phyloP scores from a whole-genome alignment of 371 early-diverging fungal genomes.

The Neoconidiobolus thromboides region DNA sequence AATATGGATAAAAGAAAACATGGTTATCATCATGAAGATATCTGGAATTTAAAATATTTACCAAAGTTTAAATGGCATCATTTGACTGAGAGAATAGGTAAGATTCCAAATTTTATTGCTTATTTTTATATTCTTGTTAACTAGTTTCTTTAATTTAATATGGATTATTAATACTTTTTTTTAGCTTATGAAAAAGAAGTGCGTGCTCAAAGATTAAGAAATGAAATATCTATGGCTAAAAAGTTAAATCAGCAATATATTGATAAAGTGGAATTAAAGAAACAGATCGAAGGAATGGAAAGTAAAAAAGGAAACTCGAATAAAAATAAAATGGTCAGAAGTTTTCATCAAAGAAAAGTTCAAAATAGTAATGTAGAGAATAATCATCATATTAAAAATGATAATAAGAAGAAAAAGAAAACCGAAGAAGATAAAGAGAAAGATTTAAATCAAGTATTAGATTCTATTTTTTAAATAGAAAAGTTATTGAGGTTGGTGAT shows the following conservation, averaged over 20 bases:
- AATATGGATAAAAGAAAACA: constrained; percentile 70
- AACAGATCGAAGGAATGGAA: constrained; percentile 36
- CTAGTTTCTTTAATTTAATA: background rate
- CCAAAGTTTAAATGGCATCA: constrained; percentile 93
- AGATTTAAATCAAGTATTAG: background rate
- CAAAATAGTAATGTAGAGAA: background rate
- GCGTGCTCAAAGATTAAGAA: constrained; percentile 56
- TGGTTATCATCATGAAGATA: constrained; percentile 64
- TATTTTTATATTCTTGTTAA: background rate
- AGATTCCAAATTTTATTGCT: constrained; percentile 6
- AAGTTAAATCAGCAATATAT: constrained; percentile 70
- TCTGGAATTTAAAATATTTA: constrained; percentile 92
- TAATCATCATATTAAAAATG: background rate
- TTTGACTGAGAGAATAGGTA: constrained; percentile 79
- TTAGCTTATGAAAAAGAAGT: constrained; percentile 63
- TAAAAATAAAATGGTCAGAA: background rate
- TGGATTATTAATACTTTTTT: background rate
- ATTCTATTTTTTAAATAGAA: too few species aligned
- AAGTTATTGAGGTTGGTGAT: too few species aligned
- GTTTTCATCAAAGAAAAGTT: background rate
- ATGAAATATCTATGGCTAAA: constrained; percentile 69
- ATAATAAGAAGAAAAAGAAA: background rate
- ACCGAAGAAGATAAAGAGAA: background rate
- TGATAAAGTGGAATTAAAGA: constrained; percentile 63
- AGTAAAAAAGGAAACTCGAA: background rate